Evolutionary conservation across 1,284 basidiomycete species (phyloP).

Genomic region (Trametes sp.): DNA sequence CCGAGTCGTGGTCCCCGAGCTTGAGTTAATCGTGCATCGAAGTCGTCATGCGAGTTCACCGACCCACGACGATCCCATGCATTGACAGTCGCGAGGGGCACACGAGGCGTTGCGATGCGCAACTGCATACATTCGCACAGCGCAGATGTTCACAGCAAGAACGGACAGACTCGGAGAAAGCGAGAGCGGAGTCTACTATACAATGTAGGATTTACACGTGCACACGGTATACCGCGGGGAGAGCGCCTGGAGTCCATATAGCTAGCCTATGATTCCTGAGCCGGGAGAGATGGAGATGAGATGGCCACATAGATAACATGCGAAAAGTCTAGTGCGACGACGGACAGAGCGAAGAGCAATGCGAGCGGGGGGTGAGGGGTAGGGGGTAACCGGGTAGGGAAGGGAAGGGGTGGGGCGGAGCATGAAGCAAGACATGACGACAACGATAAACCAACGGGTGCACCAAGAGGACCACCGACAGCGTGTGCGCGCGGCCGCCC

Average conservation of each 20-base stretch:
- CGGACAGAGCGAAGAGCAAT: conserved; percentile 23
- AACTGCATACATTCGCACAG: conserved; percentile 21
- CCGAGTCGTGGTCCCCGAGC: neutral
- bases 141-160: neutral
- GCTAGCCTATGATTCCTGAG: conserved; percentile 24
- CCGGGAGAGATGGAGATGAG: conserved; percentile 10
- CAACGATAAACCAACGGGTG: conserved; percentile 7
- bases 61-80: no score
- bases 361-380: conserved; percentile 19
- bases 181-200: conserved; percentile 31
- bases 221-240: conserved; percentile 16
- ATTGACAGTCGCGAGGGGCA: neutral
- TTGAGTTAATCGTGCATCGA: neutral
- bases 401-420: neutral
- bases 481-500: conserved; percentile 2
- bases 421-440: conserved; percentile 11
- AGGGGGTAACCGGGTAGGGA: neutral
- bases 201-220: conserved; percentile 33
- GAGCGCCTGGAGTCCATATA: conserved; percentile 23
- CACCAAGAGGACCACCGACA: neutral
- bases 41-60: neutral
- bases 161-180: neutral
- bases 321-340: conserved; percentile 32
- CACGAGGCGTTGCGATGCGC: conserved; percentile 17
- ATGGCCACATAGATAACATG: conserved; percentile 33